Evolutionary conservation across 2,329 filamentous ascomycete species (phyloP).

Genomic region (Cladosporium sp.): DNA sequence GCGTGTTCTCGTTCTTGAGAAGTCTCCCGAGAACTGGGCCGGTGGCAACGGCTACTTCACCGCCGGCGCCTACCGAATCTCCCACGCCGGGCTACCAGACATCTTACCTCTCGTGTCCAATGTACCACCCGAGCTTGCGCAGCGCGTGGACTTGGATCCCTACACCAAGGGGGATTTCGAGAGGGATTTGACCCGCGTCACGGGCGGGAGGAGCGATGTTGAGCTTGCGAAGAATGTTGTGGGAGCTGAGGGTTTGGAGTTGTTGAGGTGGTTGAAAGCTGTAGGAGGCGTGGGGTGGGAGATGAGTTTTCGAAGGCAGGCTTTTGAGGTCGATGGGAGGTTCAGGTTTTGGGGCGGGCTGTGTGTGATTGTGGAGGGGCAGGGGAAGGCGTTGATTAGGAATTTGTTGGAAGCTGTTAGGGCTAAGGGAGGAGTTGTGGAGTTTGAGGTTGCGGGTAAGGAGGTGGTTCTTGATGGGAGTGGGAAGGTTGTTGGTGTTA

Average conservation of each 20-base stretch:
- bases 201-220: conserved; percentile 50
- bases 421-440: conserved; percentile 41
- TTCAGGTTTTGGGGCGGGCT: conserved; percentile 66
- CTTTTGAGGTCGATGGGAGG: conserved; percentile 58
- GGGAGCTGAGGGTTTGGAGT: conserved; percentile 22
- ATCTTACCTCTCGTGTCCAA: conserved; percentile 61
- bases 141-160: conserved; percentile 54
- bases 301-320: conserved; percentile 62
- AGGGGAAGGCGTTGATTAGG: conserved; percentile 54
- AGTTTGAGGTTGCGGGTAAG: conserved; percentile 46
- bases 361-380: conserved; percentile 53
- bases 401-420: conserved; percentile 45
- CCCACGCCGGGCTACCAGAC: conserved; percentile 53
- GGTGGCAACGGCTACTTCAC: conserved; percentile 65
- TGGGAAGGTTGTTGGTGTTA: conserved; percentile 33
- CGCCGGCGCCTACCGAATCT: conserved; percentile 59
- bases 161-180: conserved; percentile 55
- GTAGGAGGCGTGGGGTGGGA: conserved; percentile 32
- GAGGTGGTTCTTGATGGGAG: conserved; percentile 34
- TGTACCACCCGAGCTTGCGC: conserved; percentile 42
- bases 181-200: conserved; percentile 55
- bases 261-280: conserved; percentile 28
- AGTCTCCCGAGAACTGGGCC: conserved; percentile 54
- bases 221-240: conserved; percentile 49
- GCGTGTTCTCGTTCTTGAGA: conserved; percentile 55